Conservation (phyloP, 1,284 basidiomycete species). For the Schizophyllum amplum region DNA sequence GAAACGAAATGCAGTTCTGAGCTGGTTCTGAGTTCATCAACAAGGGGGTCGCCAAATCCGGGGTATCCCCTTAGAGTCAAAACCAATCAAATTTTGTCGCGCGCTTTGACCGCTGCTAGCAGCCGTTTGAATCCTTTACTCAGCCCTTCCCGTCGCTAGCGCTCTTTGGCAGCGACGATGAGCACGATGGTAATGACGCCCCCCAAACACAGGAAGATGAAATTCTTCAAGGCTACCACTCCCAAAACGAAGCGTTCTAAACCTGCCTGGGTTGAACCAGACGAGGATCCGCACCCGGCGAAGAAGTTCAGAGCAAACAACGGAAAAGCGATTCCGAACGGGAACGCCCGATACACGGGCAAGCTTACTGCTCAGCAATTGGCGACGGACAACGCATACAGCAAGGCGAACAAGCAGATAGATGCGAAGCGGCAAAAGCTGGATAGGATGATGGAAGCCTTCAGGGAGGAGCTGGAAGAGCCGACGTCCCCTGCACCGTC, state of each 20-base stretch:
- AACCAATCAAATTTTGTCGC: neutral
- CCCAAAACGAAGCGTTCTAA: neutral
- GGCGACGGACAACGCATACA: neutral
- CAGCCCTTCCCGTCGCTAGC: neutral
- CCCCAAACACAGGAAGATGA: neutral
- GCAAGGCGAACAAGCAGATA: neutral
- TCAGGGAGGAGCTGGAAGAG: neutral
- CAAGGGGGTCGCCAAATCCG: neutral
- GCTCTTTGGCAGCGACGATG: neutral
- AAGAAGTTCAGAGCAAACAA: neutral
- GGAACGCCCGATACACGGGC: neutral
- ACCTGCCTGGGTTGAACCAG: neutral
- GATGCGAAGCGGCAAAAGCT: neutral
- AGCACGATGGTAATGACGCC: neutral
- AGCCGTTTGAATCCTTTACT: neutral
- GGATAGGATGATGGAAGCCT: neutral
- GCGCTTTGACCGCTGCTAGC: neutral
- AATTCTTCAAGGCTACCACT: neutral
- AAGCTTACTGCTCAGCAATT: too few relatives aligned
- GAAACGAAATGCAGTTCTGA: too few relatives aligned
- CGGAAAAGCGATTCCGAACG: neutral
- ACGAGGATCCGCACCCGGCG: neutral
- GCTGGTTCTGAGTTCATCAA: too few relatives aligned
- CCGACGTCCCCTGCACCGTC: neutral
- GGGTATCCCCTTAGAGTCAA: neutral